phyloP scores from a whole-genome alignment of 2,329 filamentous ascomycete species.

The Xylaria sp. region DNA sequence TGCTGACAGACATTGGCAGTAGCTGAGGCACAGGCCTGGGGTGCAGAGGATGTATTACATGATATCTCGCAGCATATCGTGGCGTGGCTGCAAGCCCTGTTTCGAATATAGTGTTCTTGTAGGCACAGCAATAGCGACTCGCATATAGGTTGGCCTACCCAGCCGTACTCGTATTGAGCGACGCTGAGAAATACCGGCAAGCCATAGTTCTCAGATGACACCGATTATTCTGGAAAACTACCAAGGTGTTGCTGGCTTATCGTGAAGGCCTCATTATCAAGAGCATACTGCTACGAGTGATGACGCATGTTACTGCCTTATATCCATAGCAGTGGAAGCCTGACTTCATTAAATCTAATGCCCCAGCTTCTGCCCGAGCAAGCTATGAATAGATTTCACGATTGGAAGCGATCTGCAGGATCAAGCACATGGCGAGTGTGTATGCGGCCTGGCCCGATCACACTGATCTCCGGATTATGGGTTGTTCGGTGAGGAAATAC shows the following conservation, averaged over 20 bases:
- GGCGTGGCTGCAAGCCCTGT: background rate
- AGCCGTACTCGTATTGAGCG: background rate
- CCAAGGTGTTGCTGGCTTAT: background rate
- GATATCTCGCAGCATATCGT: background rate
- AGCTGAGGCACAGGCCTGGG: too few species aligned
- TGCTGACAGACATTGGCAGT: background rate
- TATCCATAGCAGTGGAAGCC: too few species aligned
- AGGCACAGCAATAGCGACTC: background rate
- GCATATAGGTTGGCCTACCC: too few species aligned
- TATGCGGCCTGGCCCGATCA: background rate
- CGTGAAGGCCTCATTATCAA: background rate
- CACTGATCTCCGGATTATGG: background rate
- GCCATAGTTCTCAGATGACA: background rate
- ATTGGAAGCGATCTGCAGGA: constrained; percentile 2
- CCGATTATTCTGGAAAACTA: too few species aligned
- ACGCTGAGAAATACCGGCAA: background rate
- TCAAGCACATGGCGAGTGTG: background rate
- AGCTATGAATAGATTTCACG: background rate
- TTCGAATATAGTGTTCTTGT: background rate
- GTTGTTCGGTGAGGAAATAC: background rate
- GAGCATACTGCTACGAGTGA: too few species aligned
- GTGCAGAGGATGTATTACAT: background rate
- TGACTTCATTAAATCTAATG: too few species aligned
- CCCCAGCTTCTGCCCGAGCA: background rate
- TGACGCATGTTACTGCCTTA: background rate